A percentile compares a stretch with the other conserved stretches of the same genome.
Conservation (phyloP, 371 early-diverging fungal species). For the Coemansia sp. region DNA sequence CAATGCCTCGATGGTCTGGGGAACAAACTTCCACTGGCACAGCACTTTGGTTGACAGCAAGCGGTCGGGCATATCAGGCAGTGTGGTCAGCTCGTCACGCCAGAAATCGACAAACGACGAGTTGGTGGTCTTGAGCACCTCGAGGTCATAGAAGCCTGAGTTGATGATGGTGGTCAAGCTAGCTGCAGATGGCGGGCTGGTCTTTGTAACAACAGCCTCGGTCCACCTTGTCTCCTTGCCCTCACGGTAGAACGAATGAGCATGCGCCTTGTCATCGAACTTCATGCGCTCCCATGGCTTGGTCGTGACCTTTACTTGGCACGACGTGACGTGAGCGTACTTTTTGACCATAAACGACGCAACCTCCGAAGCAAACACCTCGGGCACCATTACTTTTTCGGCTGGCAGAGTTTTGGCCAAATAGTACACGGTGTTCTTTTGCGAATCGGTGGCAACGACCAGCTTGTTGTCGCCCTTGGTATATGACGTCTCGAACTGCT, state of each 20-base stretch:
- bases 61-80: constrained; percentile 75
- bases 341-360: constrained; percentile 66
- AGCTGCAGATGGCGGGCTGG: constrained; percentile 37
- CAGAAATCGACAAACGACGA: constrained; percentile 78
- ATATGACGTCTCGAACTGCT: constrained; percentile 69
- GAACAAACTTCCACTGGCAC: constrained; percentile 58
- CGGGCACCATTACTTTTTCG: constrained; percentile 67
- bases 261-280: not conserved
- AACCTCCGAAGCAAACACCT: constrained; percentile 72
- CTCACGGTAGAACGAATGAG: not conserved
- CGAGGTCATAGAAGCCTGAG: constrained; percentile 45
- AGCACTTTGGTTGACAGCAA: constrained; percentile 77
- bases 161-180: not conserved
- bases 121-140: constrained; percentile 61
- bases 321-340: constrained; percentile 57
- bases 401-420: constrained; percentile 67
- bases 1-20: constrained; percentile 48
- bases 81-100: constrained; percentile 73
- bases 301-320: not conserved
- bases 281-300: constrained; percentile 1
- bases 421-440: constrained; percentile 81
- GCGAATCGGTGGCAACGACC: constrained; percentile 70
- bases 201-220: constrained; percentile 54
- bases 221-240: not conserved
- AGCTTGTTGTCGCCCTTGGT: constrained; percentile 77